Percentiles rank a stretch among this genome's conserved stretches.
phyloP scores from a whole-genome alignment of 2,329 filamentous ascomycete genomes.

The Chaetoscypha palmicola region DNA sequence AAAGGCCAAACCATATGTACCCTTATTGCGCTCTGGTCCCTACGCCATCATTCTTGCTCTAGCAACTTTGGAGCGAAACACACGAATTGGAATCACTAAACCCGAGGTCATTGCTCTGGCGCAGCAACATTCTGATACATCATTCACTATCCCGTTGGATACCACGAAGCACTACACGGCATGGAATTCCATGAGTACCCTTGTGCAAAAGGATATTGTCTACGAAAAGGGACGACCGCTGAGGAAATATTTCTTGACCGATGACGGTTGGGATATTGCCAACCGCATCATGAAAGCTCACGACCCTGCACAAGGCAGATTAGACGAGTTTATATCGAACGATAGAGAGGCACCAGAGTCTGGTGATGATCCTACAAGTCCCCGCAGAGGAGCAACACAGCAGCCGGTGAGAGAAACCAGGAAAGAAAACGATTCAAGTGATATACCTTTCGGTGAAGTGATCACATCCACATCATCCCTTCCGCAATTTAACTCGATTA shows the following conservation, averaged over 20 bases:
- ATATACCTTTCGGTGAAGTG: conserved; percentile 24
- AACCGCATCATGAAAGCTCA: conserved; percentile 50
- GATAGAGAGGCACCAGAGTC: conserved; percentile 1
- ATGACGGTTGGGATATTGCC: conserved; percentile 72
- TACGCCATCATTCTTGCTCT: conserved; percentile 68
- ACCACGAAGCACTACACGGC: conserved; percentile 68
- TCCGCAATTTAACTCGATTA: conserved; percentile 48
- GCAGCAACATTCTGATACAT: conserved; percentile 65
- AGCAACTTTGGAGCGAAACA: conserved; percentile 49
- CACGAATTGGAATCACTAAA: conserved; percentile 56
- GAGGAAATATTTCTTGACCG: conserved; percentile 63
- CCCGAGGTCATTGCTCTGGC: conserved; percentile 60
- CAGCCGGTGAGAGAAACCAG: too few species aligned
- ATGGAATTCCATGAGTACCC: conserved; percentile 75
- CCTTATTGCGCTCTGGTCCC: conserved; percentile 62
- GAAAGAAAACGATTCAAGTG: not conserved
- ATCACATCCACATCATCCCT: conserved; percentile 19
- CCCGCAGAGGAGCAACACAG: too few species aligned
- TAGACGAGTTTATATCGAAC: conserved; percentile 13
- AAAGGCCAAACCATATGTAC: conserved; percentile 63
- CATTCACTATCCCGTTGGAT: conserved; percentile 61
- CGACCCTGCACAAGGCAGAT: conserved; percentile 17
- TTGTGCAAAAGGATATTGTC: conserved; percentile 66
- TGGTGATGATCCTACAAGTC: conserved; percentile 7
- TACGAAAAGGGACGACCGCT: conserved; percentile 62